phyloP scores from a whole-genome alignment of 1,284 basidiomycete species.

The Agroathelia rolfsii region DNA sequence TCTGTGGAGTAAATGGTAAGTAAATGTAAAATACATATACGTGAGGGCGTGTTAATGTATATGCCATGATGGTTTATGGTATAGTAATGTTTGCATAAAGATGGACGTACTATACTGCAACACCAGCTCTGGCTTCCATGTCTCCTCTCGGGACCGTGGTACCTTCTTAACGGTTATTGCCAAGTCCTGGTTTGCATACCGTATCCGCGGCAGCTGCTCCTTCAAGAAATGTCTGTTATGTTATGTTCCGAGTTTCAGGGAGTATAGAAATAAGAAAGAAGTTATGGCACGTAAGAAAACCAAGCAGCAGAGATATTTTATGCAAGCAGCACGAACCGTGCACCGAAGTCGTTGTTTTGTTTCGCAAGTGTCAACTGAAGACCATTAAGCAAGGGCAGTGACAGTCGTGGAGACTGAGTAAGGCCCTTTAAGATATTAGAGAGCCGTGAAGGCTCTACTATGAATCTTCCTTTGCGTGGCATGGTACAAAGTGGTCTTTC shows the following conservation, averaged over 20 bases:
- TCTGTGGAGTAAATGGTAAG: conserved; percentile 28
- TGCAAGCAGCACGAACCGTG: conserved; percentile 31
- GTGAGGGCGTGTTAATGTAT: too few relatives aligned
- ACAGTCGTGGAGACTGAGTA: conserved; percentile 44
- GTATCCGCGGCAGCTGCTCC: conserved; percentile 64
- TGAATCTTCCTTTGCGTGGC: conserved; percentile 32
- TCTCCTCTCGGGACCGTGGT: conserved; percentile 39
- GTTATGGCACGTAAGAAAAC: conserved; percentile 1
- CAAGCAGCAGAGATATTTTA: not conserved
- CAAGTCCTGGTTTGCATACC: conserved; percentile 57
- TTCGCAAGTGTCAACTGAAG: conserved; percentile 49
- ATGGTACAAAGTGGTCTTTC: too few relatives aligned
- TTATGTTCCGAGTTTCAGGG: not conserved
- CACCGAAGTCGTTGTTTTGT: conserved; percentile 66
- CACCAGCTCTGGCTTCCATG: conserved; percentile 47
- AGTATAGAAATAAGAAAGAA: conserved; percentile 1
- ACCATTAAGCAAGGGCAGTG: conserved; percentile 37
- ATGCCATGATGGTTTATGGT: not conserved
- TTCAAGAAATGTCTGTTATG: conserved; percentile 64
- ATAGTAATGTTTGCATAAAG: not conserved
- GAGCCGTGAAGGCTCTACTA: conserved; percentile 45
- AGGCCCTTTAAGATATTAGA: conserved; percentile 44
- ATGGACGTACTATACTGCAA: conserved; percentile 49
- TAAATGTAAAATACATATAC: too few relatives aligned
- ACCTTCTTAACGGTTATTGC: conserved; percentile 46